These are phyloP conservation scores for Carex cristatella DNA, from an alignment of 176 grass and related monocot species.

Conservation along the genomic window DNA sequence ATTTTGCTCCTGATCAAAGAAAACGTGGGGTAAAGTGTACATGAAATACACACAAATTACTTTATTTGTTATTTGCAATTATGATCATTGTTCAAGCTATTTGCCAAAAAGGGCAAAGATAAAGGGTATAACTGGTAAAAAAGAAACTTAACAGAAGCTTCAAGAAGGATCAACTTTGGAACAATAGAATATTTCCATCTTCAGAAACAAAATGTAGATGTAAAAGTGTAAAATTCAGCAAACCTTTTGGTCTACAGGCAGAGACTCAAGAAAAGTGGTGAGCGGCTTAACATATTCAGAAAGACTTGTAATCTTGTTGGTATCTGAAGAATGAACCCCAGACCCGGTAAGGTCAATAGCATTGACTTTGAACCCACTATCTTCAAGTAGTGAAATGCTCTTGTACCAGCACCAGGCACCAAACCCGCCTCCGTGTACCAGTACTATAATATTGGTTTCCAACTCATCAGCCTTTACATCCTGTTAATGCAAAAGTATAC, in stretches of 20 bases:
- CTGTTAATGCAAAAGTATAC: conserved; percentile 31
- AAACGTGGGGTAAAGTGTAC: background rate
- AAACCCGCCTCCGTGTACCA: conserved; percentile 94
- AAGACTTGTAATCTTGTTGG: conserved; percentile 71
- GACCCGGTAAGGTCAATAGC: conserved; percentile 89
- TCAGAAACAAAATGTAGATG: conserved; percentile 9
- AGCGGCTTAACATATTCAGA: conserved; percentile 74
- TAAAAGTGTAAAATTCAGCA: conserved; percentile 22
- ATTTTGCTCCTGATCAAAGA: background rate
- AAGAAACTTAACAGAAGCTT: background rate
- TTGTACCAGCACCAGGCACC: conserved; percentile 99
- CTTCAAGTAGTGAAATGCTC: conserved; percentile 84
- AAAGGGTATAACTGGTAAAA: background rate
- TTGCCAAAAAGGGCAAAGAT: background rate
- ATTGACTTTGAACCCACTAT: conserved; percentile 84
- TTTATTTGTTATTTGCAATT: background rate
- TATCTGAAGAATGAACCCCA: conserved; percentile 76
- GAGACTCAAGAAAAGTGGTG: conserved; percentile 57
- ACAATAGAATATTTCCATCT: background rate
- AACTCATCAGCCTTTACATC: conserved; percentile 64
- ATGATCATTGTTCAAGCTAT: background rate
- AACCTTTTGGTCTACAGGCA: conserved; percentile 77
- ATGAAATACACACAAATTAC: background rate
- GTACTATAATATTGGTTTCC: conserved; percentile 76
- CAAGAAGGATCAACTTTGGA: background rate